Evolutionary conservation across 2,329 filamentous ascomycete genomes (phyloP).

Genomic region (Pochonia chlamydosporia): DNA sequence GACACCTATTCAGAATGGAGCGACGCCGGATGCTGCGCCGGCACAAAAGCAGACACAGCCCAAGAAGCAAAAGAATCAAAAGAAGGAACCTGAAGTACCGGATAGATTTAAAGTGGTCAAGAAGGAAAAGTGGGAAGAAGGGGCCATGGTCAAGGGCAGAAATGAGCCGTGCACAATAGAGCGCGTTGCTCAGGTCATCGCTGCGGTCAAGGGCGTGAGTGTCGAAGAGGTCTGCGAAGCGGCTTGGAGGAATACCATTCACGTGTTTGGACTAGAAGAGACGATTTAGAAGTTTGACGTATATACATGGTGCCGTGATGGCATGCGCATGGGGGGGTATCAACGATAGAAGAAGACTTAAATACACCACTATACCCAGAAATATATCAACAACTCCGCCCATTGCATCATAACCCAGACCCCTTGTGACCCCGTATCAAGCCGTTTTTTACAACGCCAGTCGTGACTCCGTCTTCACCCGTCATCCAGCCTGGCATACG

Average conservation of each 20-base stretch:
- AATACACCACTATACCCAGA: conserved; percentile 14
- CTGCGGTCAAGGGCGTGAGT: conserved; percentile 72
- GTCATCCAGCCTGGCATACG: conserved; percentile 89
- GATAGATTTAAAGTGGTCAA: conserved; percentile 78
- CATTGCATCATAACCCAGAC: conserved; percentile 38
- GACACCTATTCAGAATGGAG: conserved; percentile 19
- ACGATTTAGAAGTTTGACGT: conserved; percentile 12
- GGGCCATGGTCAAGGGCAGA: conserved; percentile 85
- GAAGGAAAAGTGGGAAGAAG: conserved; percentile 90
- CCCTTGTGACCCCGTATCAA: conserved; percentile 55
- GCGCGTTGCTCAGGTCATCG: conserved; percentile 82
- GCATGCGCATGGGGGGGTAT: conserved; percentile 19
- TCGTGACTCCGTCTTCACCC: conserved; percentile 75
- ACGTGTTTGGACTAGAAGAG: conserved; percentile 65
- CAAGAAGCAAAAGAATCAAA: conserved; percentile 44
- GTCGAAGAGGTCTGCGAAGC: conserved; percentile 82
- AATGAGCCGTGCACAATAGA: conserved; percentile 90
- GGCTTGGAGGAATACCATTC: conserved; percentile 75
- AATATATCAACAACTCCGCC: not conserved
- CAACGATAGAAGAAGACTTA: conserved; percentile 17
- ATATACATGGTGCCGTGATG: conserved; percentile 2
- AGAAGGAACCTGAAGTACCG: conserved; percentile 61
- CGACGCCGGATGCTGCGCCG: conserved; percentile 10
- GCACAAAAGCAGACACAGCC: conserved; percentile 25
- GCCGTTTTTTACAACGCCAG: conserved; percentile 62